Evolutionary conservation across 1,139 yeast species (phyloP), one percentile per base, ranked within the genome.

Genomic region (Debaryomycetaceae sp.): DNA sequence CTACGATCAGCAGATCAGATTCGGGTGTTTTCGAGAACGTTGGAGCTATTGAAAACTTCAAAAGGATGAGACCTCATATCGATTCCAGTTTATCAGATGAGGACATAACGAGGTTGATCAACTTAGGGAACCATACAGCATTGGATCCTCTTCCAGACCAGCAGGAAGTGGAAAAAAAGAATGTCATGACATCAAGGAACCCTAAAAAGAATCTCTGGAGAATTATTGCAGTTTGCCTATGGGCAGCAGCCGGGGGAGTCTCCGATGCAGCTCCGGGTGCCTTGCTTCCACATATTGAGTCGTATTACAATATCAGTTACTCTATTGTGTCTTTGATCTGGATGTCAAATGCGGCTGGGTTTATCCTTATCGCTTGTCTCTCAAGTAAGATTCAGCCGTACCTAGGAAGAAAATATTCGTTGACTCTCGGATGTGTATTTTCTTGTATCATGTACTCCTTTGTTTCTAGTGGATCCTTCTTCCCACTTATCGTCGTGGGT

Each of bases 181-280:
- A 36, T 4, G n/a, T 31, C 13, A 36, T 36, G 39, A 33, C 36
- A 5, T 28, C 36, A 5, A 14, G 31, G 5, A 67, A 73, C 44
- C 79, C 82, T 0, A 67, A 73, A n/a, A 61, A 51, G 35, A 77
- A 75, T 47, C 43, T 50, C 30, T 67, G 67, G 63, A 58, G 83
- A 40, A 57, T 77, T 9, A 39, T 62, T 3, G 61, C 76, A 4
- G 50, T 65, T n/a, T 59, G 71, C 29, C n/a, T 56, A 5, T 78
- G 79, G 77, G 53, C 62, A 8, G 53, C 71, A 31, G 47, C 62
- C 5, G 40, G 47, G 32, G 77, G 77, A 0, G 59, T 67, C 39
- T 56, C 63, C 33, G 78, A 73, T 50, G 75, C 76, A 13, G 67
- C 75, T 0, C 70, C 77, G 1, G 79, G 79, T 34, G 75, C 76